Base-by-base conservation (phyloP, 148 eudicot species). In the Vaccinium vitisidaea region DNA sequence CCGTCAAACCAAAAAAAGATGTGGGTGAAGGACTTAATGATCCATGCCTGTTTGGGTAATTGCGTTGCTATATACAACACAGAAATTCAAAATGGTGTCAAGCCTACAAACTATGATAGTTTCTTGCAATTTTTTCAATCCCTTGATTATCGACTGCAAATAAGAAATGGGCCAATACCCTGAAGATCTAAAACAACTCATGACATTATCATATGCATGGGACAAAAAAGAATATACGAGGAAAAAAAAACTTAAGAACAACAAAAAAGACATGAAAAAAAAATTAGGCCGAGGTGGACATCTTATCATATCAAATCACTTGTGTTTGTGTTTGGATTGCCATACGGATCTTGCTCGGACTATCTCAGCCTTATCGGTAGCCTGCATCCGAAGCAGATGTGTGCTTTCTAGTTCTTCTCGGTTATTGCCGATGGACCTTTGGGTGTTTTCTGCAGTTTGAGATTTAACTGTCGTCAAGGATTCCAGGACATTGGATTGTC, bases 261-360 rank as follows among this genome's bases (percentile, higher is more conserved):
- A 32, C 59, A 58, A 30, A 18, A 61, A 77, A 61, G 15, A 50
- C 18, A 0, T 2, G 19, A 36, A 36, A 43, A 49, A 63, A 12
- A 48, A 14, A 5, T 6, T 23, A 46, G 13, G 50, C 21, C 9
- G 55, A 43, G 2, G 2, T 6, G 74, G 8, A 61, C 30, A 46
- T 23, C 18, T 23, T 27, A 16, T n/a, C 8, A 13, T 6, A 8
- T 81, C 77, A 76, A 18, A 63, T 76, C 53, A n/a, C 6, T 18
- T 50, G 23, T 21, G 39, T 27, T 75, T 50, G 46, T 69, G 78
- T 83, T 94, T 94, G n/a, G 84, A 65, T 36, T 89, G 87, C 98
- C 98, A 95, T 80, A 88, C 55, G 4, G 95, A 88, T 87, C 95
- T 90, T 71, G 95, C 98, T 77, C 98, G 91, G 77, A 93, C 93